These are phyloP conservation scores for Pseudofabraea citricarpa DNA, from an alignment of 2,329 filamentous ascomycete species.

Conservation along the genomic window DNA sequence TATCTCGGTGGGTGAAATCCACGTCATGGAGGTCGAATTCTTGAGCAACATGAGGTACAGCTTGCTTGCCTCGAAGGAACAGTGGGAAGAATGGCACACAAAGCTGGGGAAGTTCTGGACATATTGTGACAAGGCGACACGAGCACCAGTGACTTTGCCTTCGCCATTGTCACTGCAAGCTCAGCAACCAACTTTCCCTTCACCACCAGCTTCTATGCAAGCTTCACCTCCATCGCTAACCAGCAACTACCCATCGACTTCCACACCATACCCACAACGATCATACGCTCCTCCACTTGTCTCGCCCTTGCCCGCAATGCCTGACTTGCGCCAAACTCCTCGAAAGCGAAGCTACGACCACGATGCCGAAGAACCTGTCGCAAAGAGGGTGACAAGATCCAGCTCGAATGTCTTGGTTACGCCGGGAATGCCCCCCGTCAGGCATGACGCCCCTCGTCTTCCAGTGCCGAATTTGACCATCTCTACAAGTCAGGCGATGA, in stretches of 20 bases:
- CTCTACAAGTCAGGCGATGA: slow-evolving; percentile 25
- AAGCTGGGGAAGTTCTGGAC: slow-evolving; percentile 78
- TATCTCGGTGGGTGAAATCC: slow-evolving; percentile 90
- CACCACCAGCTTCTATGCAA: slow-evolving; percentile 43
- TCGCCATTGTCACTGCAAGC: slow-evolving; percentile 26
- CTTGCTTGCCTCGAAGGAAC: slow-evolving; percentile 75
- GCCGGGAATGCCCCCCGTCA: slow-evolving; percentile 7
- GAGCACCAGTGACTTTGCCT: slow-evolving; percentile 17
- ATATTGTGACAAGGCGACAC: slow-evolving; percentile 41
- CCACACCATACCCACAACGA: slow-evolving; percentile 20
- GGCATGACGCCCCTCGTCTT: slow-evolving; percentile 45
- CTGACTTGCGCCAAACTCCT: slow-evolving; percentile 30
- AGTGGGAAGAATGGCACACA: slow-evolving; percentile 85
- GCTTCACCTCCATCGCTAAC: slow-evolving; percentile 38
- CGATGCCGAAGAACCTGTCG: slow-evolving; percentile 46
- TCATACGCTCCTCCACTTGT: slow-evolving; percentile 30
- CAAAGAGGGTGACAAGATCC: slow-evolving; percentile 38
- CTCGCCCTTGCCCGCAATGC: slow-evolving; percentile 27
- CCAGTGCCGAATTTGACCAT: slow-evolving; percentile 66
- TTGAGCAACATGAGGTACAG: slow-evolving; percentile 97
- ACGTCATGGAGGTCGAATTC: slow-evolving; percentile 99
- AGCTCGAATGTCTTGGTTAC: slow-evolving; percentile 5
- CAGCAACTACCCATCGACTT: slow-evolving; percentile 31
- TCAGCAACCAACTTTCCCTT: slow-evolving; percentile 41
- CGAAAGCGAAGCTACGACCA: slow-evolving; percentile 58